These are phyloP conservation scores for Penicillium mononematosum DNA, from an alignment of 495 filamentous ascomycete genomes.

Conservation along the genomic window DNA sequence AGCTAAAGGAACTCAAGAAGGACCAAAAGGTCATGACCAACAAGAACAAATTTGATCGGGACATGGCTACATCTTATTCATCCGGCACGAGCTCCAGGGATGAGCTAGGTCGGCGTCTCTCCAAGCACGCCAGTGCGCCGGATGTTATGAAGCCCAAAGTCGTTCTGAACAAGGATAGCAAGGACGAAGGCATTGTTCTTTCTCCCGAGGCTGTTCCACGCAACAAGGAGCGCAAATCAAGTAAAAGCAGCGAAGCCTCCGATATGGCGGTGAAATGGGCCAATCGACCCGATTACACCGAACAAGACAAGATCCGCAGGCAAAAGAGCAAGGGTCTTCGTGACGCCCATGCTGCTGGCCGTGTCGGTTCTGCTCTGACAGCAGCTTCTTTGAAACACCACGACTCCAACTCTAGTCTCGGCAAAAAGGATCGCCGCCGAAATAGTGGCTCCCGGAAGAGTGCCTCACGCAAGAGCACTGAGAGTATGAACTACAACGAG, in stretches of 20 bases:
- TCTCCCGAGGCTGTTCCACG: constrained; percentile 48
- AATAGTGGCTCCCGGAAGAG: constrained; percentile 32
- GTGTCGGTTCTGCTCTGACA: constrained; percentile 58
- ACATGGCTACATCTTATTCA: constrained; percentile 58
- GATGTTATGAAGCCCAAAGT: constrained; percentile 67
- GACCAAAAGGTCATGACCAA: constrained; percentile 72
- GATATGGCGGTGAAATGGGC: constrained; percentile 50
- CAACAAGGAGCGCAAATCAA: constrained; percentile 42
- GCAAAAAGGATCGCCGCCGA: constrained; percentile 47
- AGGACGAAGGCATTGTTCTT: constrained; percentile 57
- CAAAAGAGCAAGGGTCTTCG: constrained; percentile 61
- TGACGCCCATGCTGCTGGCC: constrained; percentile 55
- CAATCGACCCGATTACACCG: constrained; percentile 46
- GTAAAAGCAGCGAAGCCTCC: constrained; percentile 47
- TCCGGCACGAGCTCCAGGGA: constrained; percentile 63
- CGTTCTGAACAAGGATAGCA: constrained; percentile 59
- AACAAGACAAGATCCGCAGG: constrained; percentile 53
- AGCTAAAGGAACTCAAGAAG: constrained; percentile 85
- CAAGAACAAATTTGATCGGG: constrained; percentile 59
- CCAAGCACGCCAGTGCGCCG: constrained; percentile 68
- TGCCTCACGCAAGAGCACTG: constrained; percentile 49
- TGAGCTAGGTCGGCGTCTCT: constrained; percentile 55
- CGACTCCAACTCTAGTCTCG: constrained; percentile 60
- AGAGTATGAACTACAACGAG: constrained; percentile 55
- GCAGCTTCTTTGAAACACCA: constrained; percentile 63